Percentiles rank a stretch among this genome's conserved stretches.
Evolutionary conservation across 768 basidiomycete species (phyloP).

Genomic region (Suillus brevipes): DNA sequence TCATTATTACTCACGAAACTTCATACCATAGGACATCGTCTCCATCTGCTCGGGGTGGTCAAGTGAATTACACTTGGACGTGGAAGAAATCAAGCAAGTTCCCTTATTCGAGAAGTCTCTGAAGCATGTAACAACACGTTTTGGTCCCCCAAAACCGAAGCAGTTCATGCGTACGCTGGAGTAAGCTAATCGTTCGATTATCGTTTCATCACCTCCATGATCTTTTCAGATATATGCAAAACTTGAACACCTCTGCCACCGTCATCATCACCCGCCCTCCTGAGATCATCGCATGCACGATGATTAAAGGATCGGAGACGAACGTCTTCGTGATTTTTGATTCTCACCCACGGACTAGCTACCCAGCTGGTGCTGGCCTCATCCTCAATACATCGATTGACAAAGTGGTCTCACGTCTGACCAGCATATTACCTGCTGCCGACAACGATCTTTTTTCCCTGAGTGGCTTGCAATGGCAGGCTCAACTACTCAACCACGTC

Average conservation of each 20-base stretch:
- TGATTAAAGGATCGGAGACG: slow-evolving; percentile 21
- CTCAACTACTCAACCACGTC: slow-evolving; percentile 59
- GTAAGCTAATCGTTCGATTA: slow-evolving; percentile 14
- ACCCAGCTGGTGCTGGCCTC: slow-evolving; percentile 62
- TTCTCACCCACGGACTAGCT: slow-evolving; percentile 61
- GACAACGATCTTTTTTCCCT: slow-evolving; percentile 47
- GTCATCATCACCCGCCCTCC: slow-evolving; percentile 69
- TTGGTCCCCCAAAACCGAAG: slow-evolving; percentile 37
- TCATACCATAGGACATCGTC: slow-evolving; percentile 47
- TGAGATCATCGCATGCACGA: slow-evolving; percentile 61
- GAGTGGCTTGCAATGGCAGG: slow-evolving; percentile 57
- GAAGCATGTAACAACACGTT: slow-evolving; percentile 34
- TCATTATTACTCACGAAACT: neutral
- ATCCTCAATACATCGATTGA: slow-evolving; percentile 50
- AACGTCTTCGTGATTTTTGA: slow-evolving; percentile 62
- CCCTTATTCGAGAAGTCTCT: slow-evolving; percentile 51
- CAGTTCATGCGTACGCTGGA: slow-evolving; percentile 36
- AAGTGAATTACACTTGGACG: slow-evolving; percentile 52
- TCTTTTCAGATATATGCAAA: slow-evolving; percentile 28
- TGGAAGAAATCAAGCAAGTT: slow-evolving; percentile 50
- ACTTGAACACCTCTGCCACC: slow-evolving; percentile 29
- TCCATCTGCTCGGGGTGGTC: slow-evolving; percentile 60
- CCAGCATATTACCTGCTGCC: slow-evolving; percentile 44
- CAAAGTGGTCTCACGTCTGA: slow-evolving; percentile 44
- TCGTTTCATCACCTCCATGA: neutral